Conservation (phyloP, 148 eudicot species). For the Arbutus unedo region DNA sequence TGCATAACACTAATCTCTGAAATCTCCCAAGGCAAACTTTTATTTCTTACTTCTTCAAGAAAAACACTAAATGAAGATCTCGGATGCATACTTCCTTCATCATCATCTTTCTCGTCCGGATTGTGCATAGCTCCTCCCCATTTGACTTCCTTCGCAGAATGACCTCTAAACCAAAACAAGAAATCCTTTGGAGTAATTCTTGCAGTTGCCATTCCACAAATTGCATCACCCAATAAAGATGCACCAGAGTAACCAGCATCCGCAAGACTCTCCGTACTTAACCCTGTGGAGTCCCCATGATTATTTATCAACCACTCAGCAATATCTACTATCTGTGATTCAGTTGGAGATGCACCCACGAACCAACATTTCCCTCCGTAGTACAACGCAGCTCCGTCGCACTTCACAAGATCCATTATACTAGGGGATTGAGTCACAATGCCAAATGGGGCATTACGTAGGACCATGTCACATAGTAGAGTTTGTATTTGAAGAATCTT, state of each 20-base stretch:
- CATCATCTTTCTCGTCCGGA: conserved; percentile 39
- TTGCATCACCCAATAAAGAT: conserved; percentile 34
- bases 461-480: conserved; percentile 40
- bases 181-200: conserved; percentile 30
- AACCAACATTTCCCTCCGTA: conserved; percentile 36
- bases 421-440: conserved; percentile 43
- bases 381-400: conserved; percentile 45
- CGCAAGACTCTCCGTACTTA: conserved; percentile 37
- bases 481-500: conserved; percentile 35
- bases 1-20: conserved; percentile 40
- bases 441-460: conserved; percentile 36
- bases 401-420: conserved; percentile 43
- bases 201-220: conserved; percentile 50
- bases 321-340: conserved; percentile 35
- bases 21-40: conserved; percentile 46
- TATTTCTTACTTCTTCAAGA: conserved; percentile 35
- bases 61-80: conserved; percentile 40
- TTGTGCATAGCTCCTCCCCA: conserved; percentile 46
- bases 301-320: conserved; percentile 27
- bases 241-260: conserved; percentile 39
- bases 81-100: conserved; percentile 30
- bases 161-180: conserved; percentile 47
- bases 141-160: conserved; percentile 36
- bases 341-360: conserved; percentile 37
- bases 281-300: conserved; percentile 33